Evolutionary conservation across 2,329 filamentous ascomycete species (phyloP).

Genomic region (Neofusicoccum laricinum): DNA sequence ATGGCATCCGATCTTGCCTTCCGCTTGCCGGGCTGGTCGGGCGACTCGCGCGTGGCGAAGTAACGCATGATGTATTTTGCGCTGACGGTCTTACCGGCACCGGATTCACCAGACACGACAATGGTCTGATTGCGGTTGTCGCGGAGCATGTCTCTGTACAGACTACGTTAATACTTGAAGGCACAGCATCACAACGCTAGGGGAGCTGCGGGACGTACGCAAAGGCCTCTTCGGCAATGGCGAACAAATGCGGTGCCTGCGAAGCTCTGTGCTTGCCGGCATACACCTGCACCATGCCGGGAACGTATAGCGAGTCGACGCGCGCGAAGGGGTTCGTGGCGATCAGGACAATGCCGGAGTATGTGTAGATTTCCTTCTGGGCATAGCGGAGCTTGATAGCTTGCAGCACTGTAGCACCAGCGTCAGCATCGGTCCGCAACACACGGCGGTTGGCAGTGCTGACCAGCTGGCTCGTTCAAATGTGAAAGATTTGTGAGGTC

Average conservation of each 20-base stretch:
- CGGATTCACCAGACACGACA: constrained; percentile 98
- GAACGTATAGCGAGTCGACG: constrained; percentile 96
- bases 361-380: constrained; percentile 99
- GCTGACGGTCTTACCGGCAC: constrained; percentile 97
- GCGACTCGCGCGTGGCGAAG: constrained; percentile 94
- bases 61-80: constrained; percentile 99
- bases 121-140: constrained; percentile 96
- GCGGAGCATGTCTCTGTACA: constrained; percentile 83
- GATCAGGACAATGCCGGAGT: constrained; percentile 97
- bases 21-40: constrained; percentile 77
- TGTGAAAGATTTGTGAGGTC: constrained; percentile 96
- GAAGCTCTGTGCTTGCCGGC: constrained; percentile 94
- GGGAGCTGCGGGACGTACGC: constrained; percentile 59
- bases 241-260: constrained; percentile 96
- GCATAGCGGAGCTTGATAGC: constrained; percentile 95
- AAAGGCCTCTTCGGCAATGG: constrained; percentile 98
- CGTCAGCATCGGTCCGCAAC: constrained; percentile 18
- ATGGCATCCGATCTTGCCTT: constrained; percentile 76
- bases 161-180: not conserved
- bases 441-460: constrained; percentile 23
- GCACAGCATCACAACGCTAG: not conserved
- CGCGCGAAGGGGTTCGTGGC: constrained; percentile 97
- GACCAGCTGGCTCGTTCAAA: constrained; percentile 96
- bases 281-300: constrained; percentile 99
- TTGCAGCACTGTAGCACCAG: constrained; percentile 71